A percentile compares a stretch with the other conserved stretches of the same genome.
Conservation (phyloP, 2,329 filamentous ascomycete genomes). For the Penicillium sp. region DNA sequence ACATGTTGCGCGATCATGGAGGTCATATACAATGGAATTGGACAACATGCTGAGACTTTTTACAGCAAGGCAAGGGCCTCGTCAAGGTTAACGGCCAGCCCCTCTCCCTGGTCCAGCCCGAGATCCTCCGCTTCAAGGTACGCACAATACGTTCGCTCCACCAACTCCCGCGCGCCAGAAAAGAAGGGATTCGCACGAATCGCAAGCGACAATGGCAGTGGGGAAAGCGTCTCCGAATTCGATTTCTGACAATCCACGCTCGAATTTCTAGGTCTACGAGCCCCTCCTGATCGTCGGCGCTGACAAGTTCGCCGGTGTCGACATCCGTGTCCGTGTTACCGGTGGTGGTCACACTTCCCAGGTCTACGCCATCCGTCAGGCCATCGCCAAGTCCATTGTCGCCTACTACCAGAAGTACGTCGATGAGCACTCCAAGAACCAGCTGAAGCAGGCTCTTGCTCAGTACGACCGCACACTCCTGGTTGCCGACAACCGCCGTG, state of each 20-base stretch:
- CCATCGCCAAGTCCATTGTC: conserved; percentile 95
- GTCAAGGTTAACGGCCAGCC: conserved; percentile 99
- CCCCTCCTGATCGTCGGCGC: conserved; percentile 93
- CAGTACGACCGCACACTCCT: conserved; percentile 96
- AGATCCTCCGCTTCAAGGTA: conserved; percentile 97
- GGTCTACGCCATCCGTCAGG: conserved; percentile 98
- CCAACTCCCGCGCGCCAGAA: conserved; percentile 8
- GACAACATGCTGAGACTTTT: conserved; percentile 29
- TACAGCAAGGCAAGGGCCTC: conserved; percentile 75
- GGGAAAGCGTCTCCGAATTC: neutral
- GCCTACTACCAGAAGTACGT: conserved; percentile 99
- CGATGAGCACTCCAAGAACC: conserved; percentile 99
- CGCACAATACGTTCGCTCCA: conserved; percentile 21
- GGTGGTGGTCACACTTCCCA: conserved; percentile 98
- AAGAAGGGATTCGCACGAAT: conserved; percentile 1
- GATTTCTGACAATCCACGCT: conserved; percentile 10
- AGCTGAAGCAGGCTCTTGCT: conserved; percentile 94
- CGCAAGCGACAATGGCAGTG: conserved; percentile 6
- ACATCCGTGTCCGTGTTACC: conserved; percentile 93
- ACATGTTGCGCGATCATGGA: conserved; percentile 18
- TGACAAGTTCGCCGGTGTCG: conserved; percentile 95
- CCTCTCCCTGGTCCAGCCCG: conserved; percentile 87
- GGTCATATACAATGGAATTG: conserved; percentile 6
- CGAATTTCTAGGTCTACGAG: conserved; percentile 76
- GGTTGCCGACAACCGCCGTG: conserved; percentile 97